Evolutionary conservation across 345 rosid species (phyloP).

Genomic region (Eucalyptus tenuipes): DNA sequence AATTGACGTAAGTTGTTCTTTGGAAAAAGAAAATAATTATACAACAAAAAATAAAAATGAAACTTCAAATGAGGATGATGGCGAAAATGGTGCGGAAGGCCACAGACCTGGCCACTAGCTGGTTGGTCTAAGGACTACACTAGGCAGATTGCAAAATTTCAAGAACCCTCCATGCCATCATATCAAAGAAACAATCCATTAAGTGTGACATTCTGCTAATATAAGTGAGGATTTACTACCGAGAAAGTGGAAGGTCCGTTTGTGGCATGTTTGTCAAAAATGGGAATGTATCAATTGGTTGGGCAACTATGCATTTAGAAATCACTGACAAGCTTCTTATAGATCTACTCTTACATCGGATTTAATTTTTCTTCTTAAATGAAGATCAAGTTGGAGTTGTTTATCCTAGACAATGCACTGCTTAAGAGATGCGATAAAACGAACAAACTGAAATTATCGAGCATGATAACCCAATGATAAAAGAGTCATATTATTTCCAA

Average conservation of each 20-base stretch:
- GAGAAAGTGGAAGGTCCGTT: background rate
- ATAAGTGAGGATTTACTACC: background rate
- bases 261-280: background rate
- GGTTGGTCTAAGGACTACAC: too few species aligned
- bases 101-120: too few species aligned
- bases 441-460: background rate
- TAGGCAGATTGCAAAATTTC: too few species aligned
- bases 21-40: too few species aligned
- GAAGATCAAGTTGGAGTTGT: background rate
- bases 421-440: background rate
- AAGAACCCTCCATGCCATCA: background rate
- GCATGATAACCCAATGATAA: background rate
- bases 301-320: background rate
- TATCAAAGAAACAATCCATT: background rate
- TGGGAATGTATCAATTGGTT: background rate
- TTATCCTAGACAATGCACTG: too few species aligned
- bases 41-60: too few species aligned
- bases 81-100: too few species aligned
- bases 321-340: background rate
- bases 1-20: too few species aligned
- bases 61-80: too few species aligned
- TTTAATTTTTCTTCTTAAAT: background rate
- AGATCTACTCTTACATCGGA: background rate
- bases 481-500: background rate
- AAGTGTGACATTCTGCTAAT: background rate